These are phyloP conservation scores for Trypanosoma vivax DNA, from an alignment of 208 protist species.

Conservation along the genomic window DNA sequence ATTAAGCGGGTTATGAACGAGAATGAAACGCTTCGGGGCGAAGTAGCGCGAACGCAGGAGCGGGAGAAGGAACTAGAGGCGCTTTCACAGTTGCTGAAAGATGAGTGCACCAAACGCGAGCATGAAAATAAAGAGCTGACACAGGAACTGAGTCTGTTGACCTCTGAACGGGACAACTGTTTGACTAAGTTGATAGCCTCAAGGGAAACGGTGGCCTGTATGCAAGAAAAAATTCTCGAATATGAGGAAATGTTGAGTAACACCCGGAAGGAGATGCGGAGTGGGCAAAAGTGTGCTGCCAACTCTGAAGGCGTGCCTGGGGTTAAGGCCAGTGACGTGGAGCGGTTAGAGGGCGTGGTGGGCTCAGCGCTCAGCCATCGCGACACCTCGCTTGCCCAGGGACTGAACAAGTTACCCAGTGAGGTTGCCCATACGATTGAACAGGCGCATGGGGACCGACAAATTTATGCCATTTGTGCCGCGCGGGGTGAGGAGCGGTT, in stretches of 20 bases:
- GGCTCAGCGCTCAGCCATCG: too few relatives aligned
- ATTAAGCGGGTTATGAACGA: constrained; percentile 19
- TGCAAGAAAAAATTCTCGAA: constrained; percentile 31
- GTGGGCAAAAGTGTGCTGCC: not conserved
- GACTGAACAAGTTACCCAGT: constrained; percentile 12
- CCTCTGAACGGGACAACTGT: constrained; percentile 31
- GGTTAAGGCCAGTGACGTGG: too few relatives aligned
- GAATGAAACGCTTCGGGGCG: constrained; percentile 12
- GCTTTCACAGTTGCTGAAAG: constrained; percentile 48
- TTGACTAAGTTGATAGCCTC: constrained; percentile 26
- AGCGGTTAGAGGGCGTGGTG: too few relatives aligned
- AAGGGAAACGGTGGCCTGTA: constrained; percentile 26
- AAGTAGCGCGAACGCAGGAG: constrained; percentile 11
- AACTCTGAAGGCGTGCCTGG: not conserved
- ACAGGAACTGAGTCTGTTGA: constrained; percentile 13
- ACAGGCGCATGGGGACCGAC: constrained; percentile 33
- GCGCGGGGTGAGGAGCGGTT: constrained; percentile 26
- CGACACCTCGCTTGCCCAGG: too few relatives aligned
- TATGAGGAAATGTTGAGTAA: constrained; percentile 31
- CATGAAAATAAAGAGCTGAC: constrained; percentile 50
- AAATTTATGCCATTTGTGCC: constrained; percentile 34
- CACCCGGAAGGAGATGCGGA: constrained; percentile 13
- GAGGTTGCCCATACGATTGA: constrained; percentile 19
- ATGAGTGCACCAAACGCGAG: constrained; percentile 53
- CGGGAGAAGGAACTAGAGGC: constrained; percentile 33